phyloP scores from a whole-genome alignment of 2,329 filamentous ascomycete species.

The Aspergillus caelatus region DNA sequence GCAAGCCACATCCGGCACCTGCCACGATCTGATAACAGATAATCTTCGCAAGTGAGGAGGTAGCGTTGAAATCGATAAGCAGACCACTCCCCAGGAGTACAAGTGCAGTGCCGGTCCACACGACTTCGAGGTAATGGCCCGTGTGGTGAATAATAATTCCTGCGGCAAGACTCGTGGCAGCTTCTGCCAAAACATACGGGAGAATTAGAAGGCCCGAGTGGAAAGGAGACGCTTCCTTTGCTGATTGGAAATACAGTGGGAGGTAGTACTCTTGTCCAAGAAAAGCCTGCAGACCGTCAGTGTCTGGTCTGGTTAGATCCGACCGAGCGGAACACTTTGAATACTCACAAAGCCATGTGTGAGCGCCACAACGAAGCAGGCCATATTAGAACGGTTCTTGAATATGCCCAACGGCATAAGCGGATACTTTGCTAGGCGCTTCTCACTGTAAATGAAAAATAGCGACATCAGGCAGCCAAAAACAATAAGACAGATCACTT shows the following conservation, averaged over 20 bases:
- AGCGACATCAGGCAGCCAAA: conserved; percentile 53
- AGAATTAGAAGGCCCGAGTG: conserved; percentile 63
- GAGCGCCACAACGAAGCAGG: conserved; percentile 55
- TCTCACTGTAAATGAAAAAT: conserved; percentile 65
- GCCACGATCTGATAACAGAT: conserved; percentile 54
- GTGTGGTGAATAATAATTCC: conserved; percentile 56
- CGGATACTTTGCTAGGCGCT: conserved; percentile 64
- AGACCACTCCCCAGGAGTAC: conserved; percentile 52
- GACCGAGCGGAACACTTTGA: not conserved
- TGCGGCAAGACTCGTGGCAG: conserved; percentile 47
- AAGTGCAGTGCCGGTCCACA: conserved; percentile 48
- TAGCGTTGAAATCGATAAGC: conserved; percentile 45
- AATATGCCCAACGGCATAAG: conserved; percentile 71
- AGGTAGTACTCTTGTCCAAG: conserved; percentile 71
- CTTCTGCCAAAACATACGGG: conserved; percentile 57
- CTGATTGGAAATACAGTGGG: conserved; percentile 73
- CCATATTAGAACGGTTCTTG: conserved; percentile 57
- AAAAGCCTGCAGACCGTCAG: conserved; percentile 55
- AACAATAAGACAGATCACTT: conserved; percentile 58
- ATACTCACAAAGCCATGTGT: conserved; percentile 48
- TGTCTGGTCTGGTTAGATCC: too few species aligned
- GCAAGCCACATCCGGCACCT: conserved; percentile 54
- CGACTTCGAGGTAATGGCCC: conserved; percentile 51
- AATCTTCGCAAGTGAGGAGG: conserved; percentile 43
- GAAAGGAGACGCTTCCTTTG: conserved; percentile 62